A percentile compares a stretch with the other conserved stretches of the same genome.
These are phyloP conservation scores for Haematococcus lacustris DNA, from an alignment of 139 green algal species.

Conservation along the genomic window DNA sequence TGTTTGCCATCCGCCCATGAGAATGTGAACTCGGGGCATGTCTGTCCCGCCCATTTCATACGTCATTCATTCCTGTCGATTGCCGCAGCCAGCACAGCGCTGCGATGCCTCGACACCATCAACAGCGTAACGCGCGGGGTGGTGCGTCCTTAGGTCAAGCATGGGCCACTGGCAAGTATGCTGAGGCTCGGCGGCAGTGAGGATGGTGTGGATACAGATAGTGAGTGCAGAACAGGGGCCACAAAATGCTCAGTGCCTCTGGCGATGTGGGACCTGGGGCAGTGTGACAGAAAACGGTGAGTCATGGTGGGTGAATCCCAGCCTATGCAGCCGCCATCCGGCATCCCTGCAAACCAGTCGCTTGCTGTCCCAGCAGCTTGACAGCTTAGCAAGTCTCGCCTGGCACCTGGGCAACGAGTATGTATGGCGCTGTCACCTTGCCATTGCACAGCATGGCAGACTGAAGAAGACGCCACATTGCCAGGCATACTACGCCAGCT, in stretches of 20 bases:
- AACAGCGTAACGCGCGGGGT: neutral
- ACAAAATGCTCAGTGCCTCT: slow-evolving; percentile 18
- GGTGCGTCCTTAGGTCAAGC: neutral
- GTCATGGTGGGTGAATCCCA: slow-evolving; percentile 17
- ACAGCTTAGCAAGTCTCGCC: neutral
- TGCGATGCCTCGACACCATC: no score
- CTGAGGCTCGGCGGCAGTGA: neutral
- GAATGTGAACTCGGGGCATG: neutral
- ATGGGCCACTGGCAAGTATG: slow-evolving; percentile 11
- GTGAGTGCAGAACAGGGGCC: neutral
- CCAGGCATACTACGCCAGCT: no score
- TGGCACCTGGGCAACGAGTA: neutral
- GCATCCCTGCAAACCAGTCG: neutral
- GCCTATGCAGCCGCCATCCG: neutral
- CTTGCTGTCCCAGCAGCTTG: neutral
- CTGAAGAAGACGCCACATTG: neutral
- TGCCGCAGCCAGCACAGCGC: neutral
- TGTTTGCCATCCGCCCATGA: neutral
- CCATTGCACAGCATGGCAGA: neutral
- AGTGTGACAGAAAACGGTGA: slow-evolving; percentile 85
- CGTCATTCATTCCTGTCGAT: neutral
- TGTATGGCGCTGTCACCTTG: neutral
- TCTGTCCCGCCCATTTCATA: neutral
- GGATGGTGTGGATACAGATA: neutral
- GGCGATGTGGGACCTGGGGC: slow-evolving; percentile 87